Conservation (phyloP, 345 rosid species). For the Garcia nutans region DNA sequence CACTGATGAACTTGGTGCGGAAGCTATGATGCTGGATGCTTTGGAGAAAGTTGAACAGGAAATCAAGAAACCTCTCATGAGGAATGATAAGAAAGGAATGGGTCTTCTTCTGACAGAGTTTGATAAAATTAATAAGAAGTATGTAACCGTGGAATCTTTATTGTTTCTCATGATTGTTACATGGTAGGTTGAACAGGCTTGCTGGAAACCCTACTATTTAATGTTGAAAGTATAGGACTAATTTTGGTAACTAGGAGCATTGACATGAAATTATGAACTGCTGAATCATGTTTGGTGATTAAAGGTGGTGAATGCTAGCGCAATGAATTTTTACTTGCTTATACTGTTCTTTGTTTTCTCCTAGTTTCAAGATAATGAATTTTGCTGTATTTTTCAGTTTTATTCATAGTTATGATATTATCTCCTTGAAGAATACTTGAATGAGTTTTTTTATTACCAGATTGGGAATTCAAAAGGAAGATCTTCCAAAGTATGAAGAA, state of each 20-base stretch:
- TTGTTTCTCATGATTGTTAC: not conserved
- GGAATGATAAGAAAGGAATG: constrained; percentile 91
- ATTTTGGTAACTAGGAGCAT: constrained; percentile 1
- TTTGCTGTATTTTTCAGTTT: not conserved
- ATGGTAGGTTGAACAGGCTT: not conserved
- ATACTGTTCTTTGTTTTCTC: not conserved
- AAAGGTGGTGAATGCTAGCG: not conserved
- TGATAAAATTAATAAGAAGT: constrained; percentile 91
- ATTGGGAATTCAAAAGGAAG: constrained; percentile 84
- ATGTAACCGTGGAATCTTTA: constrained; percentile 12
- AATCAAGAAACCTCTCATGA: constrained; percentile 88
- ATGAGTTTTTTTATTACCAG: constrained; percentile 29
- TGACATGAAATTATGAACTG: not conserved
- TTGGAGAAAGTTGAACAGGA: constrained; percentile 90
- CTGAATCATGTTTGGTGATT: not conserved
- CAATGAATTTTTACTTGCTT: not conserved
- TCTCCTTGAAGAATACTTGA: not conserved
- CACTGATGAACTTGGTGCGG: constrained; percentile 79
- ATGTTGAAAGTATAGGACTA: not conserved
- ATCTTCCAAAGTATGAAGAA: constrained; percentile 90
- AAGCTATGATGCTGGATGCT: constrained; percentile 95
- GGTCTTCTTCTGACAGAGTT: constrained; percentile 80
- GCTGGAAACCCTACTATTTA: not conserved
- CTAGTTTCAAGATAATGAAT: not conserved
- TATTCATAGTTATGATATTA: not conserved